A percentile compares a stretch with the other conserved stretches of the same genome.
These are phyloP conservation scores for Geoglossum glabrum DNA, from an alignment of 495 filamentous ascomycete genomes.

Conservation along the genomic window DNA sequence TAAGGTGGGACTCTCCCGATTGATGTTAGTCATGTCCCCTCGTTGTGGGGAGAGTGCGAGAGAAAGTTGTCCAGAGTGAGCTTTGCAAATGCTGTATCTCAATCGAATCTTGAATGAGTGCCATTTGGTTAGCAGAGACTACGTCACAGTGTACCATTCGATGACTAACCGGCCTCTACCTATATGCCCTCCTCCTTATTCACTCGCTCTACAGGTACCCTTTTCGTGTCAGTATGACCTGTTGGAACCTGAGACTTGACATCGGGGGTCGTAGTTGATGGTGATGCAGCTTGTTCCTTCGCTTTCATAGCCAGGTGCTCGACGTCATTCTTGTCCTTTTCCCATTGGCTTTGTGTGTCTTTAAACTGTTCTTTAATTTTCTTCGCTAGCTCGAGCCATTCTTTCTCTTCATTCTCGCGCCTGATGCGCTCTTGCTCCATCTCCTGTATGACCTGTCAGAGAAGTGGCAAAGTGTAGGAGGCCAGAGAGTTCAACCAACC, in stretches of 20 bases:
- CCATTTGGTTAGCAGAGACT: neutral
- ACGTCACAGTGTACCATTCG: neutral
- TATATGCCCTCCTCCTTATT: neutral
- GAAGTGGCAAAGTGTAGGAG: neutral
- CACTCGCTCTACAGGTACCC: neutral
- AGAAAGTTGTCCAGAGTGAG: neutral
- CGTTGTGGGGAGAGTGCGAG: neutral
- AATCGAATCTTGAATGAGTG: neutral
- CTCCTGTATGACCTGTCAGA: slow-evolving; percentile 30
- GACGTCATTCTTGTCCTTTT: slow-evolving; percentile 61
- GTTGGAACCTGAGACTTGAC: neutral
- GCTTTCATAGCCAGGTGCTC: slow-evolving; percentile 43
- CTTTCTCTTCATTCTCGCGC: slow-evolving; percentile 51
- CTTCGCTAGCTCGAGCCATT: slow-evolving; percentile 40
- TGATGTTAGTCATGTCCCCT: neutral
- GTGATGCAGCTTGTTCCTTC: slow-evolving; percentile 19
- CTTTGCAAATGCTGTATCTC: neutral
- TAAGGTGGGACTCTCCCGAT: neutral
- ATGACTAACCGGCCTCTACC: neutral
- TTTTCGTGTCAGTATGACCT: too few relatives aligned
- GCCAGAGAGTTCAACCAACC: slow-evolving; percentile 18
- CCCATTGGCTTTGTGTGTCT: slow-evolving; percentile 32
- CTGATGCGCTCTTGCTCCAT: slow-evolving; percentile 66
- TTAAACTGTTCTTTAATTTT: slow-evolving; percentile 55
- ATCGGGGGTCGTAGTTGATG: neutral